A percentile compares a stretch with the other conserved stretches of the same genome.
These are phyloP conservation scores for Avena sativa DNA, from an alignment of 176 grass and related monocot genomes.

Conservation along the genomic window DNA sequence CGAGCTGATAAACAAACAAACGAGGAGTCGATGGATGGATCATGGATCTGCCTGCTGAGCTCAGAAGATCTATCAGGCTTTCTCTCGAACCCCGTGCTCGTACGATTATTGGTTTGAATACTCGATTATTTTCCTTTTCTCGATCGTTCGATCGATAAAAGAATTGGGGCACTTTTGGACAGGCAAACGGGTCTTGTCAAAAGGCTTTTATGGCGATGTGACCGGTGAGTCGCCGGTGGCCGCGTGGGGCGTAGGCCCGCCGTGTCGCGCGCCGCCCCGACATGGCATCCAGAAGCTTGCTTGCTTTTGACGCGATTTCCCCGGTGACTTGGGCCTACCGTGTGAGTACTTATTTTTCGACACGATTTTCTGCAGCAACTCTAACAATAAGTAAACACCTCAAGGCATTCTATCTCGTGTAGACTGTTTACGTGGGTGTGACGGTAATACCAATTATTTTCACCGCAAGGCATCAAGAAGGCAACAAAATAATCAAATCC, in stretches of 20 bases:
- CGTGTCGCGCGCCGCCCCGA: background rate
- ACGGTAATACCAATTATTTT: no score
- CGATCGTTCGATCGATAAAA: background rate
- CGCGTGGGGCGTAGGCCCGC: background rate
- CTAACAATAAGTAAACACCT: no score
- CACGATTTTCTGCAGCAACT: no score
- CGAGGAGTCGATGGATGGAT: background rate
- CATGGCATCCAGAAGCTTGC: background rate
- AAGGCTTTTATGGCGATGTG: slow-evolving; percentile 4
- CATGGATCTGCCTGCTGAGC: background rate
- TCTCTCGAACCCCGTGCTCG: background rate
- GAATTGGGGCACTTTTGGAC: background rate
- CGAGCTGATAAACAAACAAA: background rate
- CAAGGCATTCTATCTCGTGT: no score
- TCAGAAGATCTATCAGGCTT: background rate
- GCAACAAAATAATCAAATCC: no score
- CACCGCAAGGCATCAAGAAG: no score
- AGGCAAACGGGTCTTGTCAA: background rate
- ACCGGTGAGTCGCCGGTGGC: background rate
- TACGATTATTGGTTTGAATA: background rate
- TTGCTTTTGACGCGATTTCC: no score
- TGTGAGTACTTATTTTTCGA: no score
- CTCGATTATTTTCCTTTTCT: background rate
- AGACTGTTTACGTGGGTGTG: no score
- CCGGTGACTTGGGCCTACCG: no score